These are phyloP conservation scores for Syncephalis plumigaleata DNA, from an alignment of 371 early-diverging fungal genomes.

Conservation along the genomic window DNA sequence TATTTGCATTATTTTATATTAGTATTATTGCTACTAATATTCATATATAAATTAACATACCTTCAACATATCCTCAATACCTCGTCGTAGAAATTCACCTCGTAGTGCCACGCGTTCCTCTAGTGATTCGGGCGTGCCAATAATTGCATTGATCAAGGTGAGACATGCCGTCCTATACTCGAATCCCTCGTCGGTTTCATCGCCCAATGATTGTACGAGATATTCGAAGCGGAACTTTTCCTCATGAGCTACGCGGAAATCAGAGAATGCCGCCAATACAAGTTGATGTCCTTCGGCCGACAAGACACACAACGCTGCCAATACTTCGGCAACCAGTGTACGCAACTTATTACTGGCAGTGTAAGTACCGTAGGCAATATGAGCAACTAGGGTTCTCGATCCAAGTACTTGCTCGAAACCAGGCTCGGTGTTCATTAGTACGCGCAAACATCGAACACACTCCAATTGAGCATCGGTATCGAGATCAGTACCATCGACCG, in stretches of 20 bases:
- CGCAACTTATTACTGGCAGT: constrained; percentile 22
- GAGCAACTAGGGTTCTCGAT: constrained; percentile 14
- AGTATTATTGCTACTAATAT: not conserved
- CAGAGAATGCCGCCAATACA: constrained; percentile 26
- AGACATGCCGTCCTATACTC: constrained; percentile 31
- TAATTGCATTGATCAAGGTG: constrained; percentile 27
- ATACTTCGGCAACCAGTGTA: constrained; percentile 23
- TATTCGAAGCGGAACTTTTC: constrained; percentile 46
- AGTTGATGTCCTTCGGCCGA: constrained; percentile 24
- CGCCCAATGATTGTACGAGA: constrained; percentile 22
- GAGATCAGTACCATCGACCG: constrained; percentile 13
- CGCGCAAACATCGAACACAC: constrained; percentile 35
- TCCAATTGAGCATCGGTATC: constrained; percentile 27
- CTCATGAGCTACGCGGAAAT: constrained; percentile 23
- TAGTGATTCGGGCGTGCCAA: constrained; percentile 27
- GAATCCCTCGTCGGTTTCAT: constrained; percentile 6
- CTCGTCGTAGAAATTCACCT: constrained; percentile 34
- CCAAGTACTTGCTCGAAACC: constrained; percentile 31
- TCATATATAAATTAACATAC: constrained; percentile 4
- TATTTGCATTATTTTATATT: constrained; percentile 2
- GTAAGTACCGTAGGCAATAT: constrained; percentile 18
- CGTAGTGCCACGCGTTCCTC: constrained; percentile 27
- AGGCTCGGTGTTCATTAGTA: constrained; percentile 30
- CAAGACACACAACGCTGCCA: constrained; percentile 27
- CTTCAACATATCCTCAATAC: constrained; percentile 26